Conservation (phyloP, 768 basidiomycete genomes). For the Trametes gibbosa region DNA sequence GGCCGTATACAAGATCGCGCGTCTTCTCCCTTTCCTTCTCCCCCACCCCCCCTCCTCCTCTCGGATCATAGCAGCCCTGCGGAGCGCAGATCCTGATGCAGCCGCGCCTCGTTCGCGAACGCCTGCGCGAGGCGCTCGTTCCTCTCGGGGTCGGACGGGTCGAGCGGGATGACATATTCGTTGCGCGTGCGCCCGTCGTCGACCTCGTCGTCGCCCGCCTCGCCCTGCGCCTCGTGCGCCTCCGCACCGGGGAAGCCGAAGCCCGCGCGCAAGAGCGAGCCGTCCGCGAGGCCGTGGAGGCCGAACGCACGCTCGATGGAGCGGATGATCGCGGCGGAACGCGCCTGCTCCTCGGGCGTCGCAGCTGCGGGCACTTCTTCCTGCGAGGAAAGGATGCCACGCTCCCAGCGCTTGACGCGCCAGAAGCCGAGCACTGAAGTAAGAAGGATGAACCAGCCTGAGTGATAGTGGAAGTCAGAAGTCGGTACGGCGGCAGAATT, state of each 20-base stretch:
- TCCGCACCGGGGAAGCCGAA: conserved; percentile 27
- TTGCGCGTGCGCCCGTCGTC: conserved; percentile 16
- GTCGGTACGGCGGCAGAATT: not conserved
- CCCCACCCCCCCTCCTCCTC: not conserved
- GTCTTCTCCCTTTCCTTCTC: no score
- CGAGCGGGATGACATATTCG: conserved; percentile 40
- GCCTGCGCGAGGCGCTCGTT: conserved; percentile 44
- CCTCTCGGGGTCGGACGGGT: conserved; percentile 41
- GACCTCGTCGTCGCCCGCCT: conserved; percentile 2
- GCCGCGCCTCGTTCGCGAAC: conserved; percentile 50
- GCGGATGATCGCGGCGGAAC: conserved; percentile 19
- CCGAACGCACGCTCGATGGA: conserved; percentile 34
- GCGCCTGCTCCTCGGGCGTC: conserved; percentile 22
- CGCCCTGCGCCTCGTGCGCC: not conserved
- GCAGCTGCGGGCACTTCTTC: conserved; percentile 28
- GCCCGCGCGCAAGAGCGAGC: conserved; percentile 30
- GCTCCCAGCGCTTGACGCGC: conserved; percentile 89
- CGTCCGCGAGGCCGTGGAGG: conserved; percentile 24
- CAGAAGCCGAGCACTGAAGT: conserved; percentile 89
- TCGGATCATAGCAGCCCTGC: conserved; percentile 56
- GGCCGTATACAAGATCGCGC: conserved; percentile 13
- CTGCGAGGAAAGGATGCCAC: conserved; percentile 64
- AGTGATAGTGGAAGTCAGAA: not conserved
- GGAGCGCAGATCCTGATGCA: conserved; percentile 57
- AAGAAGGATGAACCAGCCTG: conserved; percentile 84